These are phyloP conservation scores for Sphagnum tenellum DNA, from an alignment of 225 moss, liverwort and hornwort species.

Conservation along the genomic window DNA sequence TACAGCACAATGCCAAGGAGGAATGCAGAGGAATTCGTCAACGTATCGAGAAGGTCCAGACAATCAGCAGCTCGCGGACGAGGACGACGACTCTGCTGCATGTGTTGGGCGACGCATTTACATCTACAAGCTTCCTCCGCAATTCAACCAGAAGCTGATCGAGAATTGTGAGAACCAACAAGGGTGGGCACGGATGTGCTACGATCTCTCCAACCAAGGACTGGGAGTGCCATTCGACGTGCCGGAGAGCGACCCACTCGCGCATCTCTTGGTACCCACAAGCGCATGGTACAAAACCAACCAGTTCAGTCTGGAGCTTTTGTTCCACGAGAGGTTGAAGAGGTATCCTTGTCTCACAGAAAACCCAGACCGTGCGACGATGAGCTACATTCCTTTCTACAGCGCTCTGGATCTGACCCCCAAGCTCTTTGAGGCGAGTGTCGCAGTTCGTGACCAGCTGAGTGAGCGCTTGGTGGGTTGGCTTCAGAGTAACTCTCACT, in stretches of 20 bases:
- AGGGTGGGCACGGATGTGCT: too few relatives aligned
- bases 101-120: too few relatives aligned
- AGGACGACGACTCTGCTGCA: too few relatives aligned
- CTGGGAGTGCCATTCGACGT: neutral
- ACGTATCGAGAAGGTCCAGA: too few relatives aligned
- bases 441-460: neutral
- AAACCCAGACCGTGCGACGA: conserved; percentile 3
- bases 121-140: too few relatives aligned
- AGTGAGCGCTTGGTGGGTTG: conserved; percentile 4
- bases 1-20: too few relatives aligned
- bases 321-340: conserved; percentile 14
- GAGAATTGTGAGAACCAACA: too few relatives aligned
- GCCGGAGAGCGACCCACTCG: neutral
- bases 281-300: conserved; percentile 8
- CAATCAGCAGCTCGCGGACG: too few relatives aligned
- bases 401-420: conserved; percentile 3
- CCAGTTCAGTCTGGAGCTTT: conserved; percentile 9
- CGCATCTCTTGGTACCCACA: neutral
- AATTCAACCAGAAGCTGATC: too few relatives aligned
- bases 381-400: conserved; percentile 10
- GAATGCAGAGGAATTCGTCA: too few relatives aligned
- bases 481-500: conserved; percentile 5
- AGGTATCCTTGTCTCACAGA: conserved; percentile 9
- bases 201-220: too few relatives aligned
- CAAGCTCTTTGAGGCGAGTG: neutral